Conservation (phyloP, 2,329 filamentous ascomycete genomes). For the Penicillium crustosum region DNA sequence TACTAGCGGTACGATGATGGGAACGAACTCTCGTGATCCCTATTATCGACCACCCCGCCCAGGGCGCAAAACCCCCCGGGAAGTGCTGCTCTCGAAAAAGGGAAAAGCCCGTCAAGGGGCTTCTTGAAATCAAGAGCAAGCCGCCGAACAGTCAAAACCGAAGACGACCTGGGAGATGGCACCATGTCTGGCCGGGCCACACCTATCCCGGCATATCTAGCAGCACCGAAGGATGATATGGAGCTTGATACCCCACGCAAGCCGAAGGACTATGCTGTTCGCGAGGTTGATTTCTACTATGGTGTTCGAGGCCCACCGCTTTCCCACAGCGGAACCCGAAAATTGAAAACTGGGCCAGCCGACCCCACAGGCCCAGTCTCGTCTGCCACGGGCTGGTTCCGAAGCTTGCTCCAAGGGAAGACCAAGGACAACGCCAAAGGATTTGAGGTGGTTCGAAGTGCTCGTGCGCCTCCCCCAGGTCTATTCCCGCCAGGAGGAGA, state of each 20-base stretch:
- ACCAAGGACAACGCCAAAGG: constrained; percentile 94
- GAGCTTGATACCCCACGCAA: constrained; percentile 50
- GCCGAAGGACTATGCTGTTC: constrained; percentile 81
- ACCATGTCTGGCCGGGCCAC: constrained; percentile 49
- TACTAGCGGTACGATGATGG: constrained; percentile 43
- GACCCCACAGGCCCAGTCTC: constrained; percentile 91
- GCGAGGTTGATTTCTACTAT: constrained; percentile 97
- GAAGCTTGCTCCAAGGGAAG: constrained; percentile 74
- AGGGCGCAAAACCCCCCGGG: constrained; percentile 62
- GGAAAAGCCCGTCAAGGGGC: constrained; percentile 41
- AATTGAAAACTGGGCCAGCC: constrained; percentile 87
- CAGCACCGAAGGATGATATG: constrained; percentile 55
- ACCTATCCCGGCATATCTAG: constrained; percentile 55
- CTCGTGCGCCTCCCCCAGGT: constrained; percentile 78
- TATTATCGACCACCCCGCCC: constrained; percentile 85
- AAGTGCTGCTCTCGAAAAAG: constrained; percentile 47
- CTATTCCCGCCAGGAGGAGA: constrained; percentile 56
- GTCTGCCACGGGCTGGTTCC: constrained; percentile 87
- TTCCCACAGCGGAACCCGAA: constrained; percentile 76
- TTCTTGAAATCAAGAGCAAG: constrained; percentile 40
- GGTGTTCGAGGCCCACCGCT: constrained; percentile 85
- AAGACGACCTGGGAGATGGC: constrained; percentile 39
- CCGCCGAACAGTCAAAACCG: constrained; percentile 33
- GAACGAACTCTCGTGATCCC: constrained; percentile 63
- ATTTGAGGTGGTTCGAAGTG: constrained; percentile 92